phyloP scores from a whole-genome alignment of 345 rosid genomes.

The Pistacia integerrima region DNA sequence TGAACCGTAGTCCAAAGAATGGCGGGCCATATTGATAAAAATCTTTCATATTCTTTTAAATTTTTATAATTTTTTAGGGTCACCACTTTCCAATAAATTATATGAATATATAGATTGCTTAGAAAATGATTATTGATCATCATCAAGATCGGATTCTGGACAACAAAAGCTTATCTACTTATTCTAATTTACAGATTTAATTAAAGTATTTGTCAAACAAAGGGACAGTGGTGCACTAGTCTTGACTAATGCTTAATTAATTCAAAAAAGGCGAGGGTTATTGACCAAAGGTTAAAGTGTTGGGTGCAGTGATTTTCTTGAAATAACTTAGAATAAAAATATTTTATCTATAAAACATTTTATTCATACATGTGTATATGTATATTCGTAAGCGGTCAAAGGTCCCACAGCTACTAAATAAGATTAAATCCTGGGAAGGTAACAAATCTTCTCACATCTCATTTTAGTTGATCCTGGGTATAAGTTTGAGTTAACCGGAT shows the following conservation, averaged over 20 bases:
- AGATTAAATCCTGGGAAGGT: too few species aligned
- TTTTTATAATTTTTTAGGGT: neutral
- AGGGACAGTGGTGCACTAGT: neutral
- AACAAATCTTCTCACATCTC: too few species aligned
- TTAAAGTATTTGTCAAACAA: neutral
- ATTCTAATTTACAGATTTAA: neutral
- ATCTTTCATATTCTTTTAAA: neutral
- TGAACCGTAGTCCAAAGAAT: too few species aligned
- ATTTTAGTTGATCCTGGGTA: too few species aligned
- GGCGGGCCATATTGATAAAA: neutral
- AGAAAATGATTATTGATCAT: neutral
- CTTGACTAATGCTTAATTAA: neutral
- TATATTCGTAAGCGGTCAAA: too few species aligned
- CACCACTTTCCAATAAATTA: slow-evolving; percentile 14
- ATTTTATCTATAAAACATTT: too few species aligned
- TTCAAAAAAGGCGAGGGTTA: neutral
- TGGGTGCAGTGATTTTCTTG: too few species aligned
- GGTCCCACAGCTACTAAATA: too few species aligned
- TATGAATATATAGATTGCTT: neutral
- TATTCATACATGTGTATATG: too few species aligned
- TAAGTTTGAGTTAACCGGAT: too few species aligned
- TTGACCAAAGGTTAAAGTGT: too few species aligned
- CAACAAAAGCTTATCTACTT: slow-evolving; percentile 8
- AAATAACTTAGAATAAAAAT: too few species aligned
- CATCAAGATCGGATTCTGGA: slow-evolving; percentile 3